phyloP scores from a whole-genome alignment of 805 yeast species.

The Debaryomyces hansenii region DNA sequence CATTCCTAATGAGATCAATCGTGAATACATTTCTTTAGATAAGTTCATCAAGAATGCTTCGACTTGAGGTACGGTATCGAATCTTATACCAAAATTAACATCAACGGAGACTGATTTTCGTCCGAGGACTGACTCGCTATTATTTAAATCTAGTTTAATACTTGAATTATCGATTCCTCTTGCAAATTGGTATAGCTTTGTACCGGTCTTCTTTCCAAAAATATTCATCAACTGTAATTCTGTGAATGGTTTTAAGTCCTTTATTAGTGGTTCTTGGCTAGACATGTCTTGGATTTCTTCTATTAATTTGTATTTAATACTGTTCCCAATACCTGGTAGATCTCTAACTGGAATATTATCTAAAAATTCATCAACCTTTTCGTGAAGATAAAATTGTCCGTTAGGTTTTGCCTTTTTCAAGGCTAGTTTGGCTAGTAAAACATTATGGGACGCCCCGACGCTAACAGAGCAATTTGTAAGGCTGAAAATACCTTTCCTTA shows the following conservation, averaged over 20 bases:
- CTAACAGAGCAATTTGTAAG: conserved; percentile 69
- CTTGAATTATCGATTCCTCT: conserved; percentile 68
- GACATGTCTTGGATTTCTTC: conserved; percentile 14
- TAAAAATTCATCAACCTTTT: conserved; percentile 32
- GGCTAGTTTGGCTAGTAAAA: conserved; percentile 75
- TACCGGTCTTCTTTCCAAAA: conserved; percentile 73
- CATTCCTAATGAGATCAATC: conserved; percentile 49
- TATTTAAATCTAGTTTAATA: conserved; percentile 51
- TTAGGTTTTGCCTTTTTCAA: conserved; percentile 77
- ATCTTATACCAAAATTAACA: conserved; percentile 87
- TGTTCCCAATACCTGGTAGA: conserved; percentile 65
- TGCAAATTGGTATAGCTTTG: conserved; percentile 56
- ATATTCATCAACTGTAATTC: conserved; percentile 37
- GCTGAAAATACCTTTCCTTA: conserved; percentile 41
- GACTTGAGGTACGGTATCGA: conserved; percentile 58
- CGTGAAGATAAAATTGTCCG: conserved; percentile 49
- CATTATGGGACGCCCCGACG: conserved; percentile 74
- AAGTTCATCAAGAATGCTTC: conserved; percentile 61
- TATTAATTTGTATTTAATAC: conserved; percentile 48
- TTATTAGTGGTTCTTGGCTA: conserved; percentile 27
- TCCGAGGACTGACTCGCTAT: conserved; percentile 44
- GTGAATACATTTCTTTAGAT: conserved; percentile 55
- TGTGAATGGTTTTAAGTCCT: conserved; percentile 36
- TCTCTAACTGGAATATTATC: conserved; percentile 33
- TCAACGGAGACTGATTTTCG: conserved; percentile 85